A percentile compares a stretch with the other conserved stretches of the same genome.
Conservation (phyloP, 768 basidiomycete genomes). For the Russula foetens region DNA sequence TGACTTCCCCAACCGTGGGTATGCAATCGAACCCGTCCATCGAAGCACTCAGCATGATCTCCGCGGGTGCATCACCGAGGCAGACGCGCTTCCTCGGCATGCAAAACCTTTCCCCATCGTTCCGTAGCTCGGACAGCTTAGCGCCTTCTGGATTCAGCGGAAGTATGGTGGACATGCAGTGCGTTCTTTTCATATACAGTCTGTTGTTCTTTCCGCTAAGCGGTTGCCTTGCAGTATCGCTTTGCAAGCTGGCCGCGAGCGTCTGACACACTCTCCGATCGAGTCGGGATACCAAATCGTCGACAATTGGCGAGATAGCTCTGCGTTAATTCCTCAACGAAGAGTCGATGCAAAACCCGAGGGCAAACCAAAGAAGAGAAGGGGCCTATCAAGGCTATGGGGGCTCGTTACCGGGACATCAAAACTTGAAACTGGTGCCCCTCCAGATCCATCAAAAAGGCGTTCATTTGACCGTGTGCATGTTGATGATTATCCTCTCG, state of each 20-base stretch:
- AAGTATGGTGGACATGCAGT: conserved; percentile 94
- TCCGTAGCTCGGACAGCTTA: conserved; percentile 75
- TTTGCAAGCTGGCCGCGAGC: conserved; percentile 53
- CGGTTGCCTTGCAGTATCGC: conserved; percentile 46
- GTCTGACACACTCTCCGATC: conserved; percentile 14
- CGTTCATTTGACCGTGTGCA: conserved; percentile 33
- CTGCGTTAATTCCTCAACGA: conserved; percentile 1
- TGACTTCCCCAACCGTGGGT: conserved; percentile 50
- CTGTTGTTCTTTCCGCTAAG: conserved; percentile 8
- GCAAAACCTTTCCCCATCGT: conserved; percentile 60
- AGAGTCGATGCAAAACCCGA: conserved; percentile 20
- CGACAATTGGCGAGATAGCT: conserved; percentile 19
- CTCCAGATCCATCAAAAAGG: conserved; percentile 27
- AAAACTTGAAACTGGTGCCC: conserved; percentile 33
- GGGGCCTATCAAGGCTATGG: conserved; percentile 76
- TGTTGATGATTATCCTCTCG: conserved; percentile 70
- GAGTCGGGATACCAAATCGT: conserved; percentile 21
- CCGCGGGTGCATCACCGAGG: conserved; percentile 44
- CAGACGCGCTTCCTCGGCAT: conserved; percentile 74
- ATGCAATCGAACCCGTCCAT: conserved; percentile 73
- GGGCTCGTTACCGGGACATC: conserved; percentile 56
- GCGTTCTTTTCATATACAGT: conserved; percentile 29
- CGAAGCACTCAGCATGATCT: conserved; percentile 68
- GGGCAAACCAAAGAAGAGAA: conserved; percentile 66
- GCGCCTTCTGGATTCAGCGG: conserved; percentile 76